A percentile compares a stretch with the other conserved stretches of the same genome.
phyloP scores from a whole-genome alignment of 441 rosid species.

The Adansonia gregorii region DNA sequence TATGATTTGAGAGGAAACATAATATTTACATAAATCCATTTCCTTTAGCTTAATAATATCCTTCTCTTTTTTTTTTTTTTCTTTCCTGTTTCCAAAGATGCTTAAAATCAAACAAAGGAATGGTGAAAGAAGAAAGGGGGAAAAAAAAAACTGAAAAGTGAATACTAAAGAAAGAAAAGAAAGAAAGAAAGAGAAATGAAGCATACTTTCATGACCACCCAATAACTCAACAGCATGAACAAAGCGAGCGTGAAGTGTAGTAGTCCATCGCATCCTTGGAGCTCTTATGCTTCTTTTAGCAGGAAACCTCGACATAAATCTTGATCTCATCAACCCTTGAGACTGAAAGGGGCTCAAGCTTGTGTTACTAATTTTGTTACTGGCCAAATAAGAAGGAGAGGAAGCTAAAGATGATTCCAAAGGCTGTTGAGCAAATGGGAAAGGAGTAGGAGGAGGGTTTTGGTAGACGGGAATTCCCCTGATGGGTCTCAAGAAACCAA shows the following conservation, averaged over 20 bases:
- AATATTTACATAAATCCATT: slow-evolving; percentile 14
- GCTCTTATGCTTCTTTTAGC: slow-evolving; percentile 92
- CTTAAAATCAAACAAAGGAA: slow-evolving; percentile 22
- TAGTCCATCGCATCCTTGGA: slow-evolving; percentile 99
- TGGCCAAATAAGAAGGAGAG: slow-evolving; percentile 39
- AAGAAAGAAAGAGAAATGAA: slow-evolving; percentile 27
- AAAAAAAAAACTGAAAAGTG: not conserved
- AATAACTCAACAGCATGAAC: slow-evolving; percentile 93
- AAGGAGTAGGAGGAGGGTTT: slow-evolving; percentile 51
- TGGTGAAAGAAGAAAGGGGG: slow-evolving; percentile 10
- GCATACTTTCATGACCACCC: slow-evolving; percentile 98
- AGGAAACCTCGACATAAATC: slow-evolving; percentile 78
- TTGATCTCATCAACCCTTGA: slow-evolving; percentile 62
- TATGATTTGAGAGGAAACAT: not conserved
- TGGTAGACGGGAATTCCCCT: slow-evolving; percentile 94
- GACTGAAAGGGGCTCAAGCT: slow-evolving; percentile 48
- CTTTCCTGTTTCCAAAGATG: slow-evolving; percentile 22
- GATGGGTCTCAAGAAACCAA: slow-evolving; percentile 80
- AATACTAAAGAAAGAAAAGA: slow-evolving; percentile 17
- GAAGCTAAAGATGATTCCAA: slow-evolving; percentile 41
- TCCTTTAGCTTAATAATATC: slow-evolving; percentile 12
- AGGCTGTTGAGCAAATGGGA: slow-evolving; percentile 63
- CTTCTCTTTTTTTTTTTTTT: not conserved
- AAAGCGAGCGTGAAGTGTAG: slow-evolving; percentile 93
- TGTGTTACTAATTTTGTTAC: slow-evolving; percentile 33